Percentiles rank a stretch among this genome's conserved stretches.
Evolutionary conservation across 192 early-diverging fungal genomes (phyloP).

Genomic region (Chytriomyces sp.): DNA sequence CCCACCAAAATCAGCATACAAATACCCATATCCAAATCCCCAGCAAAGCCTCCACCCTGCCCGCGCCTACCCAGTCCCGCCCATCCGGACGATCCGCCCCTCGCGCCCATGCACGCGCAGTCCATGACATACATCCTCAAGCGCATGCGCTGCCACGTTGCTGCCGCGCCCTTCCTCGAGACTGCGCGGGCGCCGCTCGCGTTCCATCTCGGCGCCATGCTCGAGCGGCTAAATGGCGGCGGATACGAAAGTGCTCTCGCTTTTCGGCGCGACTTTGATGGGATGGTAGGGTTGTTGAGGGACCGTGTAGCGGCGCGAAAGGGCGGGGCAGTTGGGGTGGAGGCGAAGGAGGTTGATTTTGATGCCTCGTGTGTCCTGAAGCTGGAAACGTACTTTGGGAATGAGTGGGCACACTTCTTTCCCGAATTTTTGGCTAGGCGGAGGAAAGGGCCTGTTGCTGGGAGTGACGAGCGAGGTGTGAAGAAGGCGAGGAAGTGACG

Average conservation of each 20-base stretch:
- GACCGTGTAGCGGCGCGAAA: not conserved
- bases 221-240: not conserved
- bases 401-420: conserved; percentile 26
- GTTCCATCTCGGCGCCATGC: not conserved
- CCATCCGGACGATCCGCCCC: too few species aligned
- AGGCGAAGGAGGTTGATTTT: conserved; percentile 1
- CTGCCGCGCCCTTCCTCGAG: too few species aligned
- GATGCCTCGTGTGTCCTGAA: not conserved
- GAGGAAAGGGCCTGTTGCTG: not conserved
- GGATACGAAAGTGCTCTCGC: not conserved
- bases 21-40: too few species aligned
- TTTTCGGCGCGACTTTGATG: conserved; percentile 21
- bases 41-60: too few species aligned
- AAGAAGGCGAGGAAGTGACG: not conserved
- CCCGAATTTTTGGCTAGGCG: not conserved
- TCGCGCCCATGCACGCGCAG: too few species aligned
- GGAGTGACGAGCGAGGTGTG: not conserved
- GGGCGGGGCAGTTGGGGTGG: not conserved
- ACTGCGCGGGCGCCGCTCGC: too few species aligned
- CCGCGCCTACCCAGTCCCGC: too few species aligned
- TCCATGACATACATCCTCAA: too few species aligned
- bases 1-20: too few species aligned
- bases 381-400: conserved; percentile 23
- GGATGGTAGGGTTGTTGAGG: not conserved
- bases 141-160: too few species aligned